These are phyloP conservation scores for Sungouiozyma intestinalis DNA, from an alignment of 805 yeast species.

Conservation along the genomic window DNA sequence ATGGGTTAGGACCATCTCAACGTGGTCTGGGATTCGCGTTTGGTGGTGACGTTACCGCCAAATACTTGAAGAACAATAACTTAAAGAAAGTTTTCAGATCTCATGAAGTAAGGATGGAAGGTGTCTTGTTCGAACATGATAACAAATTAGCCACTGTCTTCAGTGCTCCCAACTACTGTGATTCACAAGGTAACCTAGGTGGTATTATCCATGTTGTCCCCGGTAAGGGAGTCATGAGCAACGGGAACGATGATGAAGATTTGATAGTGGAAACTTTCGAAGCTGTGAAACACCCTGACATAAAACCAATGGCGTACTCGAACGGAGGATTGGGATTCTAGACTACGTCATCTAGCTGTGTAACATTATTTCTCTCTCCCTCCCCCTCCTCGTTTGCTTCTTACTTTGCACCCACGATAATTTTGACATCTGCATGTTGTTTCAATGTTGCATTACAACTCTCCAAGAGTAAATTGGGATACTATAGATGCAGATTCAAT, in stretches of 20 bases:
- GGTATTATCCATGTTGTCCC: slow-evolving; percentile 67
- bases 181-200: slow-evolving; percentile 80
- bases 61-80: slow-evolving; percentile 62
- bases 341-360: neutral
- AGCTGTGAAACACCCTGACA: slow-evolving; percentile 83
- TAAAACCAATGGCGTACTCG: slow-evolving; percentile 92
- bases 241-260: slow-evolving; percentile 35
- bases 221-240: slow-evolving; percentile 27
- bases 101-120: slow-evolving; percentile 90
- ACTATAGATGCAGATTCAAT: neutral
- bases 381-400: neutral
- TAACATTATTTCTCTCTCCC: no score
- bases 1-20: slow-evolving; percentile 79
- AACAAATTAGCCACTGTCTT: slow-evolving; percentile 88
- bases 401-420: no score
- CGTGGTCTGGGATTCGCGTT: slow-evolving; percentile 95
- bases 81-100: slow-evolving; percentile 79
- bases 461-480: no score
- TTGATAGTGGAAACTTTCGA: slow-evolving; percentile 52
- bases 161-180: slow-evolving; percentile 97
- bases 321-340: slow-evolving; percentile 35
- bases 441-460: no score
- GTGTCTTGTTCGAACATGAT: slow-evolving; percentile 79
- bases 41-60: slow-evolving; percentile 87
- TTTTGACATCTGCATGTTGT: no score